Evolutionary conservation across 1,284 basidiomycete species (phyloP), one percentile per base, ranked within the genome.

Genomic region (Boletus sp.): DNA sequence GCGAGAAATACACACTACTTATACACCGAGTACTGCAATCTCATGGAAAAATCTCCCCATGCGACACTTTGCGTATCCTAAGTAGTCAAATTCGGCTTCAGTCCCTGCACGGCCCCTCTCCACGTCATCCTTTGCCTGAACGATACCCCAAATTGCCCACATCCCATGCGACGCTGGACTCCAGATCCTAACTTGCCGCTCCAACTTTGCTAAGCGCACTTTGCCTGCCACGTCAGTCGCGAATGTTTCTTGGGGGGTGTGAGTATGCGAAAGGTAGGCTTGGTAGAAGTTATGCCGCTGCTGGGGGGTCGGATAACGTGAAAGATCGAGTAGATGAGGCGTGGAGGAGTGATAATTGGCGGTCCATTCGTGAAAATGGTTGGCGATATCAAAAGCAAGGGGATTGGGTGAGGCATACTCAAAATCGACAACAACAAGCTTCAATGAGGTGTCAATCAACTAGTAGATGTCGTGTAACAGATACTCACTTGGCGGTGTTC

Each of bases 341-440:
- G 78, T 80, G 19, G 76, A 65, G 6, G 78, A 76, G 63, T 91
- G 87, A 67, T 96, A 97, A 68, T 95, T 79, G 16, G 91, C 88
- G 23, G 88, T 88, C 93, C 94, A 96, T 70, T 96, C 94, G 64
- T 91, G 84, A 70, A 95, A 96, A 70, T 96, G 93, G 70, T 96
- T 96, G 50, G 88, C 93, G 59, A 97, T 92, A 66, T 97, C 94
- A 69, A 84, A 94, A 2, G 90, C 88, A 3, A 91, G 82, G 23
- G 91, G 83, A 65, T 95, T 96, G 2, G 88, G 86, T 0, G 84
- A 77, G 8, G 93, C 91, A 62, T 96, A 97, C 70, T 97, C 94
- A 64, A 95, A 96, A 69, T 96, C 93, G 54, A 96, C 90, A 30
- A 96, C 91, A 62, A 94, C 89, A 58, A 94, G 84, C 88, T 92